A percentile compares a stretch with the other conserved stretches of the same genome.
Evolutionary conservation across 345 rosid genomes (phyloP).

Genomic region (Cardamine chenopodiifolia): DNA sequence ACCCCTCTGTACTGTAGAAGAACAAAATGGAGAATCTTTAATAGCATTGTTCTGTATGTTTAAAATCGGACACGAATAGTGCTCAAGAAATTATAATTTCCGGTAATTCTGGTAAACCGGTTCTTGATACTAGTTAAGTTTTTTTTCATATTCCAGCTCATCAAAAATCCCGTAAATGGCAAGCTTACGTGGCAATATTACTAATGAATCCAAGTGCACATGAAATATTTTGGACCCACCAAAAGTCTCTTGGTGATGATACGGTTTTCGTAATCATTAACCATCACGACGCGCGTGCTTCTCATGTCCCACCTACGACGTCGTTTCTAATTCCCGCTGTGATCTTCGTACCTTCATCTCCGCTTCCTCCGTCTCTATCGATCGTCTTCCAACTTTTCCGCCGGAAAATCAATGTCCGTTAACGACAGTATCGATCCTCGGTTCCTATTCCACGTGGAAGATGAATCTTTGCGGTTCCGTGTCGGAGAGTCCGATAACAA

Average conservation of each 20-base stretch:
- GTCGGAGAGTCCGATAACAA: conserved; percentile 50
- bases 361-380: conserved; percentile 1
- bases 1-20: conserved; percentile 10
- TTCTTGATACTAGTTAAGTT: neutral
- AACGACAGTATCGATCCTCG: conserved; percentile 52
- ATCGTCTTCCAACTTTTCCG: conserved; percentile 3
- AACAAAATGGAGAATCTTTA: conserved; percentile 7
- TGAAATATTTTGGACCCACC: neutral
- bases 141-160: neutral
- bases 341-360: neutral
- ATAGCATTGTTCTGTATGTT: conserved; percentile 8
- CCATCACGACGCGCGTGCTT: conserved; percentile 36
- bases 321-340: neutral
- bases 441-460: conserved; percentile 57
- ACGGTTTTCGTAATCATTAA: conserved; percentile 24
- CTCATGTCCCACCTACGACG: conserved; percentile 11
- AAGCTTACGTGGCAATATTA: conserved; percentile 15
- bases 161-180: neutral
- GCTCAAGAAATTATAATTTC: neutral
- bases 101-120: neutral
- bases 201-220: conserved; percentile 3
- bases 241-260: conserved; percentile 11
- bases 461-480: conserved; percentile 52
- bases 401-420: conserved; percentile 29
- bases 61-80: conserved; percentile 10